Evolutionary conservation across 257 asterid genomes (phyloP), one percentile per base, ranked within the genome.

Genomic region (Forsythia suspensa): DNA sequence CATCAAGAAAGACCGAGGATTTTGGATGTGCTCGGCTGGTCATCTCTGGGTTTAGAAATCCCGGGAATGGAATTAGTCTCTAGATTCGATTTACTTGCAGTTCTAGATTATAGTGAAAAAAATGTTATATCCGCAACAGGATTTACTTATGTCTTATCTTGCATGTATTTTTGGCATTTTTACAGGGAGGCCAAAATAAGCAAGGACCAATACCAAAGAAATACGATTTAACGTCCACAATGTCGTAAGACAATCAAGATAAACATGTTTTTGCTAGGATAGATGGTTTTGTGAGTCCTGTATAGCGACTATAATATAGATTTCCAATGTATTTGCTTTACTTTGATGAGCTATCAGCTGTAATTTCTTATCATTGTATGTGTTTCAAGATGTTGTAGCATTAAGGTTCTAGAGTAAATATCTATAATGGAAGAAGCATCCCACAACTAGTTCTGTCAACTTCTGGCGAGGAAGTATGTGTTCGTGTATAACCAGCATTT

Each of bases 171-270:
- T 69, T 16, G 21, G 61, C 20, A 55, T 66, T 41, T 65, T 80
- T 44, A 24, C 89, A 87, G 90, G 90, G 85, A 70, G 84, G 86
- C 70, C 79, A 78, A 70, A 75, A 70, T 52, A 85, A 87, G 88
- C 87, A 73, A 40, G 89, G 84, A 73, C 71, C 78, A 65, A 78
- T 37, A 36, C 41, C 80, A 44, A 82, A 77, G 85, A 88, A 79
- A 80, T 11, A 78, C 24, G 79, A 78, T 71, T 5, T 55, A 13
- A 29, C 48, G 20, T 55, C 81, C 15, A 24, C 67, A 39, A 40
- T 80, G 46, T 79, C 72, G 61, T 73, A 51, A 52, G 70, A 46
- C n/a, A 29, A 70, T 40, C 24, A 18, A 21, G 48, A 11, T 20
- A 21, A 12, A 10, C 18, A 16, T 13, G 66, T 55, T 39, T 59